A percentile compares a stretch with the other conserved stretches of the same genome.
Conservation (phyloP, 2,329 filamentous ascomycete genomes). For the Fusarium kyushuense region DNA sequence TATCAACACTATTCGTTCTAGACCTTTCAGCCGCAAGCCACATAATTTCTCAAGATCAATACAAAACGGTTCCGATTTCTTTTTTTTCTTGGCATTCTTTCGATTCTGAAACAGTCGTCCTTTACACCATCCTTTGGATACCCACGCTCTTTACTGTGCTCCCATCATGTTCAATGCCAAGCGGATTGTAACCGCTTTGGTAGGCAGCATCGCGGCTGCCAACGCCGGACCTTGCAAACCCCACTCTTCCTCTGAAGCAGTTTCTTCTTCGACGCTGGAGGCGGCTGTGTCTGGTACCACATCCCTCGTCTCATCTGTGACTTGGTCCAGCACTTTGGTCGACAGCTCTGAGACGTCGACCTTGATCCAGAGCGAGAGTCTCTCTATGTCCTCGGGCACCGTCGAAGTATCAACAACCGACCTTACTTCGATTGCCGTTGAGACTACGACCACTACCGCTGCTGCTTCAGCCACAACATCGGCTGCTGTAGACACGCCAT, state of each 20-base stretch:
- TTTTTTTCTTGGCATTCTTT: background rate
- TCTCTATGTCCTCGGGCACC: too few relatives aligned
- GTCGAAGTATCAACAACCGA: background rate
- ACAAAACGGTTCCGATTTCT: background rate
- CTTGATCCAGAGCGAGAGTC: background rate
- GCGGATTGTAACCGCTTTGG: background rate
- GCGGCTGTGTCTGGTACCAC: background rate
- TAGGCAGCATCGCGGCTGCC: background rate
- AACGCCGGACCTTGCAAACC: conserved; percentile 1
- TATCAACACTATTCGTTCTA: background rate
- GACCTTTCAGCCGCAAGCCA: background rate
- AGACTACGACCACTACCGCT: background rate
- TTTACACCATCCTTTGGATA: background rate
- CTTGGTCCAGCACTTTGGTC: background rate
- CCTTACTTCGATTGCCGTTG: background rate
- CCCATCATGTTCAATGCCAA: background rate
- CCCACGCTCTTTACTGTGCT: background rate
- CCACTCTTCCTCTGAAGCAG: background rate
- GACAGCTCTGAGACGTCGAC: background rate
- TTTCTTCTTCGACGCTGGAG: background rate
- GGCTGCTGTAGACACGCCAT: background rate
- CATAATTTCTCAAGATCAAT: background rate
- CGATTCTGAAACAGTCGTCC: rapidly evolving
- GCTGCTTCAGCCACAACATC: background rate
- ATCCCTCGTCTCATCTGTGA: background rate